A percentile compares a stretch with the other conserved stretches of the same genome.
These are phyloP conservation scores for Ogataea haglerorum DNA, from an alignment of 805 yeast species.

Conservation along the genomic window DNA sequence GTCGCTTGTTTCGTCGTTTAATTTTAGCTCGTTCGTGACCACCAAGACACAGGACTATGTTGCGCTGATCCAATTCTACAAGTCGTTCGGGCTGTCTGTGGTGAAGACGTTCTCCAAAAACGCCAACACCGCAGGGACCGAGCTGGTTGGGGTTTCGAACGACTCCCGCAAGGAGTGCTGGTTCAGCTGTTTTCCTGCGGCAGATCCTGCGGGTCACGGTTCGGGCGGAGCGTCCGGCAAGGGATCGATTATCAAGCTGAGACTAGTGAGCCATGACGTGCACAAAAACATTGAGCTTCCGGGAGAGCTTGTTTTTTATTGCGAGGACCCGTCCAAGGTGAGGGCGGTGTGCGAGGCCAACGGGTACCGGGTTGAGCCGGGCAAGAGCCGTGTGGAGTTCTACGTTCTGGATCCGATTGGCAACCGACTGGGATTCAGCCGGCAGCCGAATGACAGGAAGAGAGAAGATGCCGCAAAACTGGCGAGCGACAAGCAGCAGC, in stretches of 20 bases:
- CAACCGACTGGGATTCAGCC: conserved; percentile 52
- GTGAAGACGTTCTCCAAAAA: conserved; percentile 59
- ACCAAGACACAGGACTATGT: conserved; percentile 44
- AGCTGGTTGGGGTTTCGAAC: conserved; percentile 52
- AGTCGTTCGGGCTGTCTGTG: conserved; percentile 55
- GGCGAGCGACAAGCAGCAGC: background rate
- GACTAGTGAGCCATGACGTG: conserved; percentile 39
- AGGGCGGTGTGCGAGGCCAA: conserved; percentile 20
- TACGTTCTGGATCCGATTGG: conserved; percentile 65
- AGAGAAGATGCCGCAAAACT: background rate
- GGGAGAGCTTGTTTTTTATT: conserved; percentile 39
- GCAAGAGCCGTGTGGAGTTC: conserved; percentile 22
- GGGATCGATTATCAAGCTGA: conserved; percentile 47
- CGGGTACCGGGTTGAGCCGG: conserved; percentile 17
- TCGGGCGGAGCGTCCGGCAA: conserved; percentile 22
- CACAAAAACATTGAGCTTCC: conserved; percentile 33
- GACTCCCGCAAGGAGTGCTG: conserved; percentile 70
- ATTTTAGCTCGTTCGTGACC: conserved; percentile 63
- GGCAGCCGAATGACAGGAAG: conserved; percentile 31
- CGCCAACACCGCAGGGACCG: conserved; percentile 33
- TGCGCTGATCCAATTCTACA: conserved; percentile 53
- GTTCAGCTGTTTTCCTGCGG: conserved; percentile 64
- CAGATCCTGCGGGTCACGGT: conserved; percentile 19
- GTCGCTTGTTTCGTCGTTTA: conserved; percentile 30
- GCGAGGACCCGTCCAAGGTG: conserved; percentile 35